Evolutionary conservation across 192 early-diverging fungal genomes (phyloP), one percentile per base, ranked within the genome.

Genomic region (Backusella mclennaniae): DNA sequence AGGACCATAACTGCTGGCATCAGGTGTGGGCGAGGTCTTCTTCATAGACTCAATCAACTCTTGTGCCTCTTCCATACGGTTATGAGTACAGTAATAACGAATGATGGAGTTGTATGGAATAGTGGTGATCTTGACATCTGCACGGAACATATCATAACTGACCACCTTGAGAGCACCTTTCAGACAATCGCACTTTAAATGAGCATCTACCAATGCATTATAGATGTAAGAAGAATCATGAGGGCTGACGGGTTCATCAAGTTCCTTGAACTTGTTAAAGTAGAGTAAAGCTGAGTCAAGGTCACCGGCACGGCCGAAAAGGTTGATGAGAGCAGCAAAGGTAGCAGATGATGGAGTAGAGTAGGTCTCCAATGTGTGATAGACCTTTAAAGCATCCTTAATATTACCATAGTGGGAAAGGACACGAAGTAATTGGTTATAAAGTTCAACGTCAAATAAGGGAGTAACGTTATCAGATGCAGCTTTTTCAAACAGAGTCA

Each of bases 311-410:
- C 79, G 79, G 4, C 82, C 82, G 76, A 80, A 84, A 4, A 84
- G 41, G 35, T 85, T 85, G 75, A 90, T 88, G 38, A 90, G 81
- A 14, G 89, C 85, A 21, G 86, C 87, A 79, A 87, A 90, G 3
- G 89, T 90, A 35, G 83, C 76, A 11, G 85, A 80, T 52, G 85
- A 86, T 26, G 87, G 85, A 75, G 68, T 63, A 33, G 76, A 73
- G 9, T 74, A 39, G 2, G 46, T 36, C 29, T 77, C 76, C 5
- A 84, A 35, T 29, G 76, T 73, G 3, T 78, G 41, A 76, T 77
- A 80, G 15, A 84, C 71, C 66, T 42, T 52, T 9, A 80, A 31
- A 12, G 78, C 73, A 73, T 80, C 73, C 3, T 63, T 36, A 2
- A 79, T 80, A 36, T 80, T 73, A 39, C 79, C 79, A 69, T 84